Percentiles rank a stretch among this genome's conserved stretches.
Evolutionary conservation across 2,329 filamentous ascomycete species (phyloP).

Genomic region (Alternaria sp.): DNA sequence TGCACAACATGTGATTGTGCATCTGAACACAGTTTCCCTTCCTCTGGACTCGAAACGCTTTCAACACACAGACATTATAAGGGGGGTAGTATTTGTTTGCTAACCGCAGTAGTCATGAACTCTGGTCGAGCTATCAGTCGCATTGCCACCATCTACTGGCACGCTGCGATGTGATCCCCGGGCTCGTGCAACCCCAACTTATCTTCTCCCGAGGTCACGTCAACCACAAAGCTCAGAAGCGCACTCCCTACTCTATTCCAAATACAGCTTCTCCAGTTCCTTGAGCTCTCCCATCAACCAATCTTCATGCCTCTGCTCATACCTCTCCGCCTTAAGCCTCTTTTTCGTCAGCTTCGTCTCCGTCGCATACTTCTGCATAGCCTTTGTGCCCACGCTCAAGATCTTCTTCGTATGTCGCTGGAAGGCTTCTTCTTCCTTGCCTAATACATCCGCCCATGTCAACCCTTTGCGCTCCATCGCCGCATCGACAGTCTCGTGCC

Average conservation of each 20-base stretch:
- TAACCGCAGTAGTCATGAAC: background rate
- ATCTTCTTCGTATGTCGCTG: slow-evolving; percentile 3
- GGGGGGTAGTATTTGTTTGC: background rate
- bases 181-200: background rate
- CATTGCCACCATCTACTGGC: background rate
- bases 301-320: slow-evolving; percentile 7
- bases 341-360: slow-evolving; percentile 1
- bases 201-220: background rate
- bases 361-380: slow-evolving; percentile 3
- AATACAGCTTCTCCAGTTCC: background rate
- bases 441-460: background rate
- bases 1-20: background rate
- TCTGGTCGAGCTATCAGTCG: background rate
- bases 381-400: background rate
- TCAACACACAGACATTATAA: background rate
- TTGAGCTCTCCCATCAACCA: background rate
- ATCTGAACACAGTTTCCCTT: background rate
- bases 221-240: background rate
- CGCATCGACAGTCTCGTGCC: slow-evolving; percentile 1
- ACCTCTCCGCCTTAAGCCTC: slow-evolving; percentile 8
- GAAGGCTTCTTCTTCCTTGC: background rate
- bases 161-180: background rate
- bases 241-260: background rate
- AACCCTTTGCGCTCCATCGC: slow-evolving; percentile 3
- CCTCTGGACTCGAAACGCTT: background rate